phyloP scores from a whole-genome alignment of 164 flowering plant genomes.

The Cinnamomum micranthum region DNA sequence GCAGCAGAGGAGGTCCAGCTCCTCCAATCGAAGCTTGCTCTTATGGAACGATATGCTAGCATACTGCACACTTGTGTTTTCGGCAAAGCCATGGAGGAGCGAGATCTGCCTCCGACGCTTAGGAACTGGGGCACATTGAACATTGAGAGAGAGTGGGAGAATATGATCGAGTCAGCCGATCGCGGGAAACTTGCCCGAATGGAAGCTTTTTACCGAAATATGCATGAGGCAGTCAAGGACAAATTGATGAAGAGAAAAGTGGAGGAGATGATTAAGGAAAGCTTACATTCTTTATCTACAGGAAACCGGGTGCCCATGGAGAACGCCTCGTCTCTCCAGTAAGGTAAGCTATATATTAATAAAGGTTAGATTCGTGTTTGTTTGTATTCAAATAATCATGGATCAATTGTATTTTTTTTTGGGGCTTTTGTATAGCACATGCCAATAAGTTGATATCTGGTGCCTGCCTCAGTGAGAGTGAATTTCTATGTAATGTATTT shows the following conservation, averaged over 20 bases:
- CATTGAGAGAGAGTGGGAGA: slow-evolving; percentile 76
- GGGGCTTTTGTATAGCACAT: neutral
- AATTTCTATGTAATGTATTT: neutral
- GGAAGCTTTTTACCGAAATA: slow-evolving; percentile 65
- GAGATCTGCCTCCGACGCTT: slow-evolving; percentile 55
- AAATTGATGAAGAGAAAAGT: slow-evolving; percentile 66
- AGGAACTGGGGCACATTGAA: slow-evolving; percentile 46
- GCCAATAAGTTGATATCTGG: neutral
- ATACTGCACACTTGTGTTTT: slow-evolving; percentile 72
- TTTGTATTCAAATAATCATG: neutral
- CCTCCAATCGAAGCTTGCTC: slow-evolving; percentile 49
- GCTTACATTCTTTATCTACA: slow-evolving; percentile 37
- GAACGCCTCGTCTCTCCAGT: neutral
- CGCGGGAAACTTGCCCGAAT: slow-evolving; percentile 45
- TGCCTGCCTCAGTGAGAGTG: neutral
- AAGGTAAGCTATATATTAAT: neutral
- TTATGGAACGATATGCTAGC: slow-evolving; percentile 66
- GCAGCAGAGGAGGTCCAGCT: slow-evolving; percentile 57
- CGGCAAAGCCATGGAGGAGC: slow-evolving; percentile 61
- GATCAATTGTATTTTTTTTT: neutral
- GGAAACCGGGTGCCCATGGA: neutral
- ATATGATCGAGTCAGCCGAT: slow-evolving; percentile 68
- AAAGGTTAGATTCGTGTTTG: neutral
- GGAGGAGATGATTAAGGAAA: slow-evolving; percentile 64
- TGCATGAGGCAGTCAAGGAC: slow-evolving; percentile 74